Base-by-base conservation (phyloP, 2,329 filamentous ascomycete species). In the Tolypocladium ophioglossoides region DNA sequence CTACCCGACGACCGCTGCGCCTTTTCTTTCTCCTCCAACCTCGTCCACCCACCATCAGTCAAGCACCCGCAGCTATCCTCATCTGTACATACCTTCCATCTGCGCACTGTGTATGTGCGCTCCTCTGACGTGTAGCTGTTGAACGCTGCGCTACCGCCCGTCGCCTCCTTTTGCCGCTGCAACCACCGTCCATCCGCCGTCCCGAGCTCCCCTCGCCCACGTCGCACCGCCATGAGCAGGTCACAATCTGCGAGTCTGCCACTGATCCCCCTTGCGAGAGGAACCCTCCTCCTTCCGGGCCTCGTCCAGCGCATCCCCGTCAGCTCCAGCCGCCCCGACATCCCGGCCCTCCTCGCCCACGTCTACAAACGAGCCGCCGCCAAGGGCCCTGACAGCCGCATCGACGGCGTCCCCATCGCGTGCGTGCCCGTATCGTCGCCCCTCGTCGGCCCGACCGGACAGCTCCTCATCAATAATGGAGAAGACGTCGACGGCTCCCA, bases 381-480 rank as follows among this genome's bases (percentile, higher is more conserved):
- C 41, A 85, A 84, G 63, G 81, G 85, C 60, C 80, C 83, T 32
- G 80, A 78, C 58, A 78, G 83, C 61, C 76, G 80, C 58, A 77
- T 85, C 64, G 80, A 84, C 61, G 76, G 77, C 60, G 83, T 96
- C 61, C 85, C 88, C 10, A 85, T 97, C 60, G 90, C 87, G 52
- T 97, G 92, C 69, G 84, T 97, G 53, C 94, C 94, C 22, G 77
- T 96, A 56, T 85, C 78, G 59, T 94, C 89, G 51, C 85, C 86
- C 4, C 79, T 85, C 27, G 77, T 96, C 30, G 85, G 84, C 55
- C 78, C 79, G 32, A 84, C 89, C 64, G 91, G 91, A 47, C 85
- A 91, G 69, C 80, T 84, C 55, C 77, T 95, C 59, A 80, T 95
- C 54, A 82, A 86, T 53, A 78, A 84, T 64, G 80, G 78, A 40